A percentile compares a stretch with the other conserved stretches of the same genome.
Evolutionary conservation across 1,139 yeast genomes (phyloP).

Genomic region (Scheffersomyces titani): DNA sequence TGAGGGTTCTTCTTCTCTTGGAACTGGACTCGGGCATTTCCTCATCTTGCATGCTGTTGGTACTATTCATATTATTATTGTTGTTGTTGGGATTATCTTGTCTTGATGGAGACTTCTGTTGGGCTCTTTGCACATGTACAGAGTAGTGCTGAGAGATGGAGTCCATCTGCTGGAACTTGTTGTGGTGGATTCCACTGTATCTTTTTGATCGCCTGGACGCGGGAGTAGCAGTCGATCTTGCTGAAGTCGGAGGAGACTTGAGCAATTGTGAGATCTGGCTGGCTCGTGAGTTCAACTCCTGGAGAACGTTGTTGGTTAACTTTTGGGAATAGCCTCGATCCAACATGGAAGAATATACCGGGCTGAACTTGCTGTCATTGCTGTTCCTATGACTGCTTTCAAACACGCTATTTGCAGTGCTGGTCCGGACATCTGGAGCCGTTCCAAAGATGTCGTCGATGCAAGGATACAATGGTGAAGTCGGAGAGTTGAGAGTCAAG

Average conservation of each 20-base stretch:
- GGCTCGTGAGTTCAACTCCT: conserved; percentile 42
- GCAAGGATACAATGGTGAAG: conserved; percentile 19
- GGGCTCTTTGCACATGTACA: conserved; percentile 5
- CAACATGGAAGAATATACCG: conserved; percentile 26
- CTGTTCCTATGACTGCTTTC: neutral
- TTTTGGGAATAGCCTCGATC: conserved; percentile 44
- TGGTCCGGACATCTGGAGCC: neutral
- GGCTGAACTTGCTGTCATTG: conserved; percentile 6
- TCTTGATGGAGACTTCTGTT: neutral
- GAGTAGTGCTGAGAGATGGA: conserved; percentile 45
- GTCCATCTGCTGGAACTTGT: conserved; percentile 41
- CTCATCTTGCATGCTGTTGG: neutral
- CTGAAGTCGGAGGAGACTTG: conserved; percentile 12
- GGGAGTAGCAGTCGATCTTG: conserved; percentile 5
- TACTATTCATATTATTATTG: neutral
- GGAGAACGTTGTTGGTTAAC: conserved; percentile 40
- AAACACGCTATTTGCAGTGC: neutral
- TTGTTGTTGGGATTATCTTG: neutral
- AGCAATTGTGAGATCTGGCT: conserved; percentile 25
- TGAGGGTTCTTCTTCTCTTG: conserved; percentile 24
- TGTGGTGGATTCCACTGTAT: conserved; percentile 35
- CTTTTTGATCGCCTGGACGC: conserved; percentile 25
- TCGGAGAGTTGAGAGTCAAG: conserved; percentile 36
- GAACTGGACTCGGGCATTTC: conserved; percentile 11
- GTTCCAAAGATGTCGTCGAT: conserved; percentile 11